A percentile compares a stretch with the other conserved stretches of the same genome.
Evolutionary conservation across 73 alveolate genomes (phyloP).

Genomic region (Paraurostyla sp.): DNA sequence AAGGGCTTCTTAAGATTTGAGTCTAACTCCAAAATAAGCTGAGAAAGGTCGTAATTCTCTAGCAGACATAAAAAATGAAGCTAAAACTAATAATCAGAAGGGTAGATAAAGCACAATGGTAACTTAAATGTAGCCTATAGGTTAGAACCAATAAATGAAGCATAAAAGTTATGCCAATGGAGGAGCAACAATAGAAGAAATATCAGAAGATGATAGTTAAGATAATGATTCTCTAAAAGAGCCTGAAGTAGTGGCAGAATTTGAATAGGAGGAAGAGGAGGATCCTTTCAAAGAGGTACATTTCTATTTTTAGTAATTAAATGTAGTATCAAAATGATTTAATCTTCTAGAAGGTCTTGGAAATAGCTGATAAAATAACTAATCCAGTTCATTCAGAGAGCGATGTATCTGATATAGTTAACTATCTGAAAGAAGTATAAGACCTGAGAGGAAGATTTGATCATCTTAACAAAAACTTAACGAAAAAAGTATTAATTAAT

Average conservation of each 20-base stretch:
- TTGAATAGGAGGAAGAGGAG: conserved; percentile 10
- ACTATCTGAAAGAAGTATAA: background rate
- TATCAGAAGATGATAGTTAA: conserved; percentile 19
- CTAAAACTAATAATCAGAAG: background rate
- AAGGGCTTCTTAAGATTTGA: background rate
- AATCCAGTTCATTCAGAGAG: background rate
- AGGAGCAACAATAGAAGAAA: conserved; percentile 36
- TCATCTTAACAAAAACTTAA: conserved; percentile 10
- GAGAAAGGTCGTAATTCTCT: background rate
- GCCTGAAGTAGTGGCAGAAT: background rate
- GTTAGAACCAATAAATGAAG: background rate
- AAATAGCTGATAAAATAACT: conserved; percentile 18
- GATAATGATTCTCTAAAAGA: background rate
- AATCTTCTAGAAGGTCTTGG: background rate
- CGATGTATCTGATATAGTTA: background rate
- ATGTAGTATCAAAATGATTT: conserved; percentile 23
- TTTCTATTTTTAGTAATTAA: background rate
- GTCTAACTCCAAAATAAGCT: background rate
- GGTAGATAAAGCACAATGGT: conserved; percentile 42
- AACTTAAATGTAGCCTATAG: background rate
- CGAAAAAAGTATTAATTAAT: conserved; percentile 11
- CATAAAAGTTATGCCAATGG: conserved; percentile 5
- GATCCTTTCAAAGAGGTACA: conserved; percentile 15
- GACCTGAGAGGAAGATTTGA: conserved; percentile 16
- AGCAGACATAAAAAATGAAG: background rate